A percentile compares a stretch with the other conserved stretches of the same genome.
phyloP scores from a whole-genome alignment of 805 yeast genomes.

The Monosporozyma yasuniensis region DNA sequence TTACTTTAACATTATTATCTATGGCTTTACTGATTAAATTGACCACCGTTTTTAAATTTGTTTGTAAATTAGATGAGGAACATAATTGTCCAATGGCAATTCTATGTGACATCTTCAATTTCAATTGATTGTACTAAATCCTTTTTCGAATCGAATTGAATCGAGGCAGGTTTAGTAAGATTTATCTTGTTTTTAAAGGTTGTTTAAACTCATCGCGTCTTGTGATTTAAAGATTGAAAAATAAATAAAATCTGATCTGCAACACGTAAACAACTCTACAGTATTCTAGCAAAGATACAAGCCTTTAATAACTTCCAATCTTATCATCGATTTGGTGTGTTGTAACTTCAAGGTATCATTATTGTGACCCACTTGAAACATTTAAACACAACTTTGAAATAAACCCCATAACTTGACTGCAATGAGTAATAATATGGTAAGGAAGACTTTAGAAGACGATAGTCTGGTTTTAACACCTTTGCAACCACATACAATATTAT shows the following conservation, averaged over 20 bases:
- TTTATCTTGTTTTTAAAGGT: neutral
- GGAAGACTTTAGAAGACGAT: neutral
- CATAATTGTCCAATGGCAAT: constrained; percentile 85
- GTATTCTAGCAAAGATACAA: neutral
- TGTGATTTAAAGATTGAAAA: neutral
- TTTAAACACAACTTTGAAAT: neutral
- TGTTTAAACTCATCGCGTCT: neutral
- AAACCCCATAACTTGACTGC: neutral
- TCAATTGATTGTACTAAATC: neutral
- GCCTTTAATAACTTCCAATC: neutral
- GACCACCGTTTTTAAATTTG: constrained; percentile 53
- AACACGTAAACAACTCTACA: neutral
- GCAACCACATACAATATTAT: constrained; percentile 61
- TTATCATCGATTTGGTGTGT: neutral
- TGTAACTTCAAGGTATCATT: neutral
- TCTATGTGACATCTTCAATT: constrained; percentile 1
- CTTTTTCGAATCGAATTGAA: no score
- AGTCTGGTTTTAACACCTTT: constrained; percentile 13
- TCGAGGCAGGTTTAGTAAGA: no score
- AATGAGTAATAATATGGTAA: neutral
- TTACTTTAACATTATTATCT: constrained; percentile 47
- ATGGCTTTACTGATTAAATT: constrained; percentile 59
- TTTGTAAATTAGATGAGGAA: constrained; percentile 52
- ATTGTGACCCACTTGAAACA: neutral
- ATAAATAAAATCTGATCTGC: neutral